phyloP scores from a whole-genome alignment of 73 alveolate genomes.

The Paramecium biaurelia region DNA sequence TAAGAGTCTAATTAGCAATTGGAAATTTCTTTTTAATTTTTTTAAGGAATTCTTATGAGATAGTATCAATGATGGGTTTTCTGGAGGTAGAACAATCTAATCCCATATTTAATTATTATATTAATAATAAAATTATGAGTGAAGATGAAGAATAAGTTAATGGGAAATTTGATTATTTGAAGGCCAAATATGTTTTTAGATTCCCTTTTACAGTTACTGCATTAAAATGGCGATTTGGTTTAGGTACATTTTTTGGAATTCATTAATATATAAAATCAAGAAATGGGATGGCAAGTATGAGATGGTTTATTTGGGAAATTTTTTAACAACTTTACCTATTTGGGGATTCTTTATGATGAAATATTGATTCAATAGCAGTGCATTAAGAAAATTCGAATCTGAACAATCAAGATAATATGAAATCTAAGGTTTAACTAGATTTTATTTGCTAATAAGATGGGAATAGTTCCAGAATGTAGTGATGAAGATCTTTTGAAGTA shows the following conservation, averaged over 20 bases:
- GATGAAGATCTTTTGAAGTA: constrained; percentile 55
- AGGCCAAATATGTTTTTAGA: constrained; percentile 59
- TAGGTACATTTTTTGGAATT: constrained; percentile 57
- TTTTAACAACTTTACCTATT: constrained; percentile 56
- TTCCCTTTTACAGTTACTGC: constrained; percentile 61
- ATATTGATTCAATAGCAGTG: constrained; percentile 46
- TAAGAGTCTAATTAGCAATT: neutral
- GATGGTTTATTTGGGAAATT: constrained; percentile 63
- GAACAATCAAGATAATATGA: constrained; percentile 47
- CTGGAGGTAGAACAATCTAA: neutral
- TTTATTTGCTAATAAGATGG: constrained; percentile 47
- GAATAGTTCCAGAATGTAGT: constrained; percentile 23
- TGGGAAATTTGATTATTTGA: constrained; percentile 47
- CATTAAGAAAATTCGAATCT: constrained; percentile 55
- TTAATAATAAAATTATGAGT: neutral
- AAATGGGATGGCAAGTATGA: neutral
- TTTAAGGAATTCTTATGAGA: neutral
- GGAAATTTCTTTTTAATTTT: neutral
- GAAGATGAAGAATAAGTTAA: neutral
- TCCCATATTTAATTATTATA: neutral
- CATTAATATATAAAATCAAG: constrained; percentile 59
- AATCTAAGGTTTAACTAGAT: constrained; percentile 15
- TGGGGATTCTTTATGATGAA: constrained; percentile 66
- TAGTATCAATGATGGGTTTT: neutral
- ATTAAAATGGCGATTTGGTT: constrained; percentile 59